Base-by-base conservation (phyloP, 257 asterid genomes). In the Solanum phureja region DNA sequence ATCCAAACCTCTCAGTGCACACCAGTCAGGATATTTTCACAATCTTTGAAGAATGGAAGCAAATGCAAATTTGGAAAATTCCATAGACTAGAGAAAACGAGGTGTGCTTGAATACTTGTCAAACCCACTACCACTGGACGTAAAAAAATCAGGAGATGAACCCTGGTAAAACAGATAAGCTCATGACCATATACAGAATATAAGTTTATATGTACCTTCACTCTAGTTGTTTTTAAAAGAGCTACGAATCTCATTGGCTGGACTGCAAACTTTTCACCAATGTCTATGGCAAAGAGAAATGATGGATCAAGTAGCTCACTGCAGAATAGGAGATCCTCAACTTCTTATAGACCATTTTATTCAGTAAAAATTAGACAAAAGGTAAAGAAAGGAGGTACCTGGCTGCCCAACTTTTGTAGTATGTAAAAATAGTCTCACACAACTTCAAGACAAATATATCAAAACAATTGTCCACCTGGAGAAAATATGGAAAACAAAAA, bases 391-490 rank as follows among this genome's bases (percentile, higher is more conserved):
- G 88, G 37, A 89, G 60, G 68, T 91, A 97, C 99, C 99, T 95
- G 66, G 99, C 99, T 71, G 99, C 99, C 98, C 99, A 96, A 90
- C 98, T 93, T 91, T 97, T 97, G 93, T 95, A 94, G 94, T 97
- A 94, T 29, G 98, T 95, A 94, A 95, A 97, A 86, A 96, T 89
- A 87, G 93, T 74, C 83, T 96, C 99, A 64, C 98, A 93, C 87
- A 97, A 89, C 93, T 95, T 97, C 74, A 93, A 91, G 86, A 96
- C 95, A 92, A 97, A 97, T 88, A 97, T 91, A 92, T 97, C 99
- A 91, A 97, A 96, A 90, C 98, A 96, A 91, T 92, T 97, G 91
- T 97, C 99, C 91, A 95, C 99, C 99, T 97, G 94, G 85, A 90
- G 89, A 76, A 83, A 60, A 75, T 69, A 86, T 49, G 85, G 42